phyloP scores from a whole-genome alignment of 805 yeast genomes.

The Barnettozyma pratensis region DNA sequence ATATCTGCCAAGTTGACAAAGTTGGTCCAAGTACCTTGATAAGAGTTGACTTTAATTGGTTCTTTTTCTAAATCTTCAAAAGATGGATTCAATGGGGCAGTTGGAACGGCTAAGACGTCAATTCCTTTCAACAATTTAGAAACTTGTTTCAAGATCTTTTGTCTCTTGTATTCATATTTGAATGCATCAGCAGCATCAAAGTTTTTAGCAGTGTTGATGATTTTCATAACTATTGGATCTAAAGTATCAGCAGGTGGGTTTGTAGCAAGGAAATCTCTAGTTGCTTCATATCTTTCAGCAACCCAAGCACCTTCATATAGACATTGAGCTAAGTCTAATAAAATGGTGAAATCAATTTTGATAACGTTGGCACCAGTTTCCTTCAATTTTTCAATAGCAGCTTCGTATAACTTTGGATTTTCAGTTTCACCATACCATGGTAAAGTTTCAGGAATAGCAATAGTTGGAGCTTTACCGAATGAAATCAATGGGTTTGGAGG shows the following conservation, averaged over 20 bases:
- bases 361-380: constrained; percentile 55
- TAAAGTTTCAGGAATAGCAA: constrained; percentile 73
- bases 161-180: constrained; percentile 82
- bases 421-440: constrained; percentile 79
- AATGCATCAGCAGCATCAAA: constrained; percentile 81
- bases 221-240: constrained; percentile 78
- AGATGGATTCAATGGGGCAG: constrained; percentile 90
- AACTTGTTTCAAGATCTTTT: constrained; percentile 67
- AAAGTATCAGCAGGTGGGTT: constrained; percentile 65
- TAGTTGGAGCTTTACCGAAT: constrained; percentile 53
- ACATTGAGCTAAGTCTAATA: constrained; percentile 78
- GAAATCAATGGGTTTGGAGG: constrained; percentile 61
- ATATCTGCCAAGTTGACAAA: constrained; percentile 92
- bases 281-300: constrained; percentile 87
- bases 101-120: constrained; percentile 85
- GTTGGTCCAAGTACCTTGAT: constrained; percentile 97
- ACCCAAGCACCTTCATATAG: constrained; percentile 99
- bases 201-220: constrained; percentile 73
- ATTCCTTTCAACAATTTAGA: constrained; percentile 46
- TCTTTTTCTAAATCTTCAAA: constrained; percentile 66
- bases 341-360: constrained; percentile 65
- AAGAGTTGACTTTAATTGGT: constrained; percentile 78
- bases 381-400: constrained; percentile 52
- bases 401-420: constrained; percentile 63
- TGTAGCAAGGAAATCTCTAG: constrained; percentile 62